These are phyloP conservation scores for Knufia petricola DNA, from an alignment of 2,329 filamentous ascomycete species.

Conservation along the genomic window DNA sequence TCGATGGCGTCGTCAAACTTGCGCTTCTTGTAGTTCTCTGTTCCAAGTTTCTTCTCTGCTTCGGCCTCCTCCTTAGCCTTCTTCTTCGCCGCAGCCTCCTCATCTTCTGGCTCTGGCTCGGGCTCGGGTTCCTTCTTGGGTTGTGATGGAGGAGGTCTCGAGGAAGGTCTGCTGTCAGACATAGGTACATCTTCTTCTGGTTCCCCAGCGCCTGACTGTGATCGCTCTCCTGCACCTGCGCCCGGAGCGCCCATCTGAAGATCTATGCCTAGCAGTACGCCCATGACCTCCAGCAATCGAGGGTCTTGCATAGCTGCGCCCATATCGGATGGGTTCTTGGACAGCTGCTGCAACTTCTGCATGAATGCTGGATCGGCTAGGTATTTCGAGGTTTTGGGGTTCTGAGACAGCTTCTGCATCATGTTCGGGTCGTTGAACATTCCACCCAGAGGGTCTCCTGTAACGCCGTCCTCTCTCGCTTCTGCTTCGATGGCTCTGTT, in stretches of 20 bases:
- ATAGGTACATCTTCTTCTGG: conserved; percentile 66
- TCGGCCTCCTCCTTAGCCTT: conserved; percentile 90
- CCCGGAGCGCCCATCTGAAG: conserved; percentile 60
- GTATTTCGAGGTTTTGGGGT: conserved; percentile 81
- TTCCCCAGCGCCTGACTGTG: conserved; percentile 34
- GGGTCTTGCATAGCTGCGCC: conserved; percentile 80
- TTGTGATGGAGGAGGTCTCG: conserved; percentile 36
- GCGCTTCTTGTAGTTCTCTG: conserved; percentile 95
- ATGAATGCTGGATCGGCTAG: conserved; percentile 83
- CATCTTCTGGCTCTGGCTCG: conserved; percentile 61
- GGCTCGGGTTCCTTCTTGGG: conserved; percentile 53
- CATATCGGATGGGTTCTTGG: conserved; percentile 66
- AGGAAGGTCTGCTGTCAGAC: conserved; percentile 54
- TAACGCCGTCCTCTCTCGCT: conserved; percentile 51
- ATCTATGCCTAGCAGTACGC: conserved; percentile 86
- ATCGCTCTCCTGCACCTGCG: conserved; percentile 26
- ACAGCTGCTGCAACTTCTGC: conserved; percentile 72
- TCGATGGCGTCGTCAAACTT: conserved; percentile 90
- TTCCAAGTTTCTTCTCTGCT: conserved; percentile 87
- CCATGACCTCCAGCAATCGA: conserved; percentile 85
- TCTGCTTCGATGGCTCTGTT: conserved; percentile 80
- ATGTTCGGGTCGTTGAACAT: conserved; percentile 94
- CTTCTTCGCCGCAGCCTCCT: conserved; percentile 73
- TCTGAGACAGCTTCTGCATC: conserved; percentile 78
- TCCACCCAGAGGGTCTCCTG: conserved; percentile 68